phyloP scores from a whole-genome alignment of 306 rosid species.

The Dryas alaskensis region DNA sequence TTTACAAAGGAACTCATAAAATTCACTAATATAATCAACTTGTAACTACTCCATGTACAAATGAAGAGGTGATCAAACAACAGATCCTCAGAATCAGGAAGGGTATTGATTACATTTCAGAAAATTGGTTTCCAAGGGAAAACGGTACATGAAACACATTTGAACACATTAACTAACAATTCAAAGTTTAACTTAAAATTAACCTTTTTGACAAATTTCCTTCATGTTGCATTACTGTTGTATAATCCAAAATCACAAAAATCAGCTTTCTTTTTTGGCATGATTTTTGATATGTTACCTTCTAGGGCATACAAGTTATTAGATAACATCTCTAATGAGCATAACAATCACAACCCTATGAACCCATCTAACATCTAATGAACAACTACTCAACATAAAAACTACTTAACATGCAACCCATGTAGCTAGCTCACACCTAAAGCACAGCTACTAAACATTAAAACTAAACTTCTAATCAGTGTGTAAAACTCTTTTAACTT shows the following conservation, averaged over 20 bases:
- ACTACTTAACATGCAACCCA: too few relatives aligned
- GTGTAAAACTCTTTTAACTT: not conserved
- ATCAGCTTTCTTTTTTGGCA: not conserved
- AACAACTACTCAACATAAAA: too few relatives aligned
- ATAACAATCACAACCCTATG: slow-evolving; percentile 2
- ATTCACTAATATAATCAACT: too few relatives aligned
- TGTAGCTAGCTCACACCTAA: too few relatives aligned
- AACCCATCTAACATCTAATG: not conserved
- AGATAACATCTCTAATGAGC: not conserved
- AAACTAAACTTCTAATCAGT: not conserved
- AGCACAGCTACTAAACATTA: not conserved
- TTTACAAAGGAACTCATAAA: too few relatives aligned
- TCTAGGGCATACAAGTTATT: not conserved
- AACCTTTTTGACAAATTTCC: not conserved
- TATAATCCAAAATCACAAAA: not conserved
- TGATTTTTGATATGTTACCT: not conserved
- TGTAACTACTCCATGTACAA: too few relatives aligned
- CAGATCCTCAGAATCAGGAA: not conserved
- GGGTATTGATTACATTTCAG: not conserved
- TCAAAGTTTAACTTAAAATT: not conserved
- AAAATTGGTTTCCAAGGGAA: not conserved
- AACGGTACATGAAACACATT: not conserved
- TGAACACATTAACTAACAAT: not conserved
- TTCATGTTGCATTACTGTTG: not conserved
- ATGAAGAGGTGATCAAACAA: too few relatives aligned